Conservation (phyloP, 345 rosid species). For the Pugionium dolabratum region DNA sequence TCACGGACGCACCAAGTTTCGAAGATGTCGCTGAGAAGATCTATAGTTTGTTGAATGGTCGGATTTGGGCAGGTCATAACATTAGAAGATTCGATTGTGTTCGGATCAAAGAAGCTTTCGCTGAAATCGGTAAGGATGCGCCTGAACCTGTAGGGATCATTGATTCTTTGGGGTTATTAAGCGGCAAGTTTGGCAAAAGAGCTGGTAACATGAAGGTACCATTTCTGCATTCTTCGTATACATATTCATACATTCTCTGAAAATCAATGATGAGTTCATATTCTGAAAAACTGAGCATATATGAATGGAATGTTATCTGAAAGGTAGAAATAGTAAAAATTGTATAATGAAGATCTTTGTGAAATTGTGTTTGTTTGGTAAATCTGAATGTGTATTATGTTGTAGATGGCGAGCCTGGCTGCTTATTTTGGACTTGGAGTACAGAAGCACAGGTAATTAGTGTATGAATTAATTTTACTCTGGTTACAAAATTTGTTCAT, state of each 20-base stretch:
- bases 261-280: too few relatives aligned
- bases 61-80: conserved; percentile 96
- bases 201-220: conserved; percentile 94
- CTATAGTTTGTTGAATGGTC: conserved; percentile 59
- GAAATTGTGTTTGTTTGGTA: not conserved
- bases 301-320: too few relatives aligned
- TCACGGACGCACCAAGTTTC: conserved; percentile 62
- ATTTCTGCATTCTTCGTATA: not conserved
- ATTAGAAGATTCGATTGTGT: conserved; percentile 81
- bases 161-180: conserved; percentile 77
- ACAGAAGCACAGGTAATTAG: conserved; percentile 72
- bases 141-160: conserved; percentile 71
- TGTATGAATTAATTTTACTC: not conserved
- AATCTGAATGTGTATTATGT: conserved; percentile 2
- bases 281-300: too few relatives aligned
- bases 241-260: conserved; percentile 11
- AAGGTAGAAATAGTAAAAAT: too few relatives aligned
- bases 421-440: conserved; percentile 85
- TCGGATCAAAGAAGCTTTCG: conserved; percentile 80
- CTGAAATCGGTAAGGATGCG: conserved; percentile 56
- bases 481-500: not conserved
- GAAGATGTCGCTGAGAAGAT: conserved; percentile 73
- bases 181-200: conserved; percentile 72
- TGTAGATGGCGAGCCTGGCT: conserved; percentile 91
- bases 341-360: not conserved